Evolutionary conservation across 163 green algal genomes (phyloP).

Genomic region (Scenedesmus sp.): DNA sequence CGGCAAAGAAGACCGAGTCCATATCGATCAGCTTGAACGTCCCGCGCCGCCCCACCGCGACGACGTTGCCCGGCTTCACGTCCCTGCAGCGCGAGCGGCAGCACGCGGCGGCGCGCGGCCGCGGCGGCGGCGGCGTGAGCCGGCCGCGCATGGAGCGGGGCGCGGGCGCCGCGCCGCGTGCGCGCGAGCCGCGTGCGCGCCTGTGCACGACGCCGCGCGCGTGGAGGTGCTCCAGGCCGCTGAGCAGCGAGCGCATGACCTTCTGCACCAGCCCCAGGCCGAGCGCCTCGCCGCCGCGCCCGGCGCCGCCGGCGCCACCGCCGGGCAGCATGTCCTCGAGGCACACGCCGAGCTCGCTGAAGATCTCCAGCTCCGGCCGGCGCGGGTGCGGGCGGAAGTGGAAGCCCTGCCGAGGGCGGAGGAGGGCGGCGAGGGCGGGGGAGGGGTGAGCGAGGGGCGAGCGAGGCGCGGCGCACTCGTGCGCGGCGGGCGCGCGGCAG

Average conservation of each 20-base stretch:
- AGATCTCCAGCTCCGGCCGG: slow-evolving; percentile 20
- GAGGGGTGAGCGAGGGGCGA: not conserved
- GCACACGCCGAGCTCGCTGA: slow-evolving; percentile 20
- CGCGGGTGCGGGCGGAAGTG: not conserved
- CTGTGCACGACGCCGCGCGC: slow-evolving; percentile 18
- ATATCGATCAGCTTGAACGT: slow-evolving; percentile 36
- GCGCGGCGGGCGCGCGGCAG: too few relatives aligned
- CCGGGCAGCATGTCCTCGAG: slow-evolving; percentile 22
- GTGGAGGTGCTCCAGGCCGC: slow-evolving; percentile 8
- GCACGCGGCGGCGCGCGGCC: not conserved
- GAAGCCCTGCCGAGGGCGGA: slow-evolving; percentile 14
- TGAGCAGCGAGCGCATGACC: slow-evolving; percentile 8
- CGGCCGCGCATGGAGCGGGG: too few relatives aligned
- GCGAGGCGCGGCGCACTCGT: too few relatives aligned
- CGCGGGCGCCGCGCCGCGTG: too few relatives aligned
- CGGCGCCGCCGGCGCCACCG: too few relatives aligned
- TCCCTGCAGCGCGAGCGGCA: slow-evolving; percentile 3
- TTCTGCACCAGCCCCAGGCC: slow-evolving; percentile 24
- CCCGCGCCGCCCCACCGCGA: not conserved
- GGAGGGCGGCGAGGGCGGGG: not conserved
- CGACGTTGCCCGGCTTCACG: slow-evolving; percentile 21
- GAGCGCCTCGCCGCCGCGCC: not conserved
- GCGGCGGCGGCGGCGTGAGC: too few relatives aligned
- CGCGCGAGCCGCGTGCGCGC: too few relatives aligned
- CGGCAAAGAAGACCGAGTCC: slow-evolving; percentile 13